Evolutionary conservation across 2,329 filamentous ascomycete species (phyloP), one percentile per base, ranked within the genome.

Genomic region (Neofusicoccum laricinum): DNA sequence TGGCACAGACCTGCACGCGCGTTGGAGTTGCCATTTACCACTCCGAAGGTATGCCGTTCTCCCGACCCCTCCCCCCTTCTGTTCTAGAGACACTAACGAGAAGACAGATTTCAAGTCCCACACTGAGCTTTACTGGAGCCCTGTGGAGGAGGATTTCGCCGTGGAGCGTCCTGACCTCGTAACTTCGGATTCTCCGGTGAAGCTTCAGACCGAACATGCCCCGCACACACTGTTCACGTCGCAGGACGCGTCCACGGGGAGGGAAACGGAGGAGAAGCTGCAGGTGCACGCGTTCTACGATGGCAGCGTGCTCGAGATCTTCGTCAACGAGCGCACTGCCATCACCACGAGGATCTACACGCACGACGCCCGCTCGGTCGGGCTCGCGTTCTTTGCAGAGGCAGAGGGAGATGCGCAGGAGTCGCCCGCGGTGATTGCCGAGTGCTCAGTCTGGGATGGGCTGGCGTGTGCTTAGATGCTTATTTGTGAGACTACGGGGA

Each of bases 151-250:
- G 64, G 77, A 72, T 10, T 76, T 84, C 32, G 72, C 68, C 1
- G 75, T 83, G 30, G 72, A 80, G 53, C 72, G 79, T 38, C 73
- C 75, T 10, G 64, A 69, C 0, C 79, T 78, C 1, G 75, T 65
- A 17, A 43, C 51, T 10, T 65, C 55, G 6, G 70, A 78, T 21
- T 30, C 66, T 0, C 71, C 73, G 11, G 74, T 81, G 15, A 74
- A 78, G 36, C 79, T 41, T 17, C 57, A 61, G 57, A 32, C 41
- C 17, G 57, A 61, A 8, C 41, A 49, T 15, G 80, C 79, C 0
- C 80, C 82, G 0, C 81, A 83, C 63, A 84, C 82, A 0, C 74
- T 84, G 0, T 83, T 84, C 68, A 77, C 74, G 11, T 66, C 49
- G 4, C 55, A 55, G 8, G 53, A 57, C 53, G 53, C 30, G 7